These are phyloP conservation scores for Fusarium sp. DNA, from an alignment of 2,329 filamentous ascomycete genomes.

Conservation along the genomic window DNA sequence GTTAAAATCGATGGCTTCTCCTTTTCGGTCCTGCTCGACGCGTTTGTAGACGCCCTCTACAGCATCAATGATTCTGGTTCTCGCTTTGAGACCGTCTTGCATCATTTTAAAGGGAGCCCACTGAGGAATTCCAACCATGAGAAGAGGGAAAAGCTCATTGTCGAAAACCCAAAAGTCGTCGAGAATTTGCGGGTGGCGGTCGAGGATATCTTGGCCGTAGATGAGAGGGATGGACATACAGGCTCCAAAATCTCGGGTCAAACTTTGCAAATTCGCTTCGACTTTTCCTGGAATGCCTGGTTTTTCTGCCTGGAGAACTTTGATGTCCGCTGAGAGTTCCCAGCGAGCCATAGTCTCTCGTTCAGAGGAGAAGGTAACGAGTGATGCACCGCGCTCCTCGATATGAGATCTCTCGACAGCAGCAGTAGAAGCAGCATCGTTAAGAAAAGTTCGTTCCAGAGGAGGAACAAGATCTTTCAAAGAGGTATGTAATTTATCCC, in stretches of 20 bases:
- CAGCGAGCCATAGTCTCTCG: conserved; percentile 27
- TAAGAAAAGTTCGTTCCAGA: conserved; percentile 37
- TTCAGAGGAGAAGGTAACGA: conserved; percentile 32
- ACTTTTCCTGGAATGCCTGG: neutral
- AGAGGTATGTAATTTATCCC: conserved; percentile 12
- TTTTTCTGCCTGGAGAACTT: neutral
- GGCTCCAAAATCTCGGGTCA: conserved; percentile 40
- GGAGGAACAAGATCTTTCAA: conserved; percentile 20
- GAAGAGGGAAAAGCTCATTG: conserved; percentile 37
- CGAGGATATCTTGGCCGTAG: conserved; percentile 40
- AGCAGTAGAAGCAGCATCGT: conserved; percentile 36
- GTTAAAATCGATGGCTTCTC: conserved; percentile 24
- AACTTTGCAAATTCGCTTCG: conserved; percentile 25
- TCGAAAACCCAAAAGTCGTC: conserved; percentile 44
- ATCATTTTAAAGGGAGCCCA: conserved; percentile 37
- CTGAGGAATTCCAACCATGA: conserved; percentile 37
- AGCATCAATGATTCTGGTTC: conserved; percentile 20
- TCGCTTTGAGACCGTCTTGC: conserved; percentile 33
- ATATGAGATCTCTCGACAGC: conserved; percentile 30
- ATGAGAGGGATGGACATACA: conserved; percentile 41
- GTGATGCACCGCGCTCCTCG: conserved; percentile 18
- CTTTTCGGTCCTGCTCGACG: conserved; percentile 17
- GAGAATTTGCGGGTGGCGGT: conserved; percentile 22
- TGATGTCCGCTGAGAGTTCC: conserved; percentile 32
- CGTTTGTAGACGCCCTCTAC: conserved; percentile 18